These are phyloP conservation scores for Pseudocercospora musae DNA, from an alignment of 2,329 filamentous ascomycete species.

Conservation along the genomic window DNA sequence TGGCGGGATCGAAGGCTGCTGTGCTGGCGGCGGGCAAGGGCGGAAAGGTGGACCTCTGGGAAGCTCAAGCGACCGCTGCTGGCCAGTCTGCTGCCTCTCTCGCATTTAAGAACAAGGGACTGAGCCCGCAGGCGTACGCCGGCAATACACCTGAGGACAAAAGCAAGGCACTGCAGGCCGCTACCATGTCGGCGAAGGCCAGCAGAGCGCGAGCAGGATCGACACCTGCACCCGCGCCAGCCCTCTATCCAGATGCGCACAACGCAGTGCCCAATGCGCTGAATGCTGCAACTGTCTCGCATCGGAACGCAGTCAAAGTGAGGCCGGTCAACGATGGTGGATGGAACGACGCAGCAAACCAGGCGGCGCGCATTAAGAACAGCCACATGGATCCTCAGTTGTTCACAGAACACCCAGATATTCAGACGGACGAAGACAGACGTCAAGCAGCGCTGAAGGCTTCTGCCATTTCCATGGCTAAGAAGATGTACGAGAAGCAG, in stretches of 20 bases:
- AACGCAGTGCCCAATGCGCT: slow-evolving; percentile 67
- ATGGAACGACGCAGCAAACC: slow-evolving; percentile 50
- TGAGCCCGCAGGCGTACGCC: slow-evolving; percentile 46
- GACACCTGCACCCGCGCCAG: slow-evolving; percentile 45
- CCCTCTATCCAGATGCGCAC: slow-evolving; percentile 53
- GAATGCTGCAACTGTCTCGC: slow-evolving; percentile 68
- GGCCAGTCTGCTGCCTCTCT: slow-evolving; percentile 69
- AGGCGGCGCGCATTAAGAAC: slow-evolving; percentile 62
- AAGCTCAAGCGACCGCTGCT: slow-evolving; percentile 47
- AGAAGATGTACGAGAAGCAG: slow-evolving; percentile 73
- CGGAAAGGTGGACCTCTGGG: slow-evolving; percentile 52
- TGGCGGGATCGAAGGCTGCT: slow-evolving; percentile 71
- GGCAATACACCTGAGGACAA: slow-evolving; percentile 51
- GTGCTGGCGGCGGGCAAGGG: slow-evolving; percentile 59
- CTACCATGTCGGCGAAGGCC: slow-evolving; percentile 69
- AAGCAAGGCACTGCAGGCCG: slow-evolving; percentile 68
- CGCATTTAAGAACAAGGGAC: slow-evolving; percentile 57
- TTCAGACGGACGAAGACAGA: slow-evolving; percentile 69
- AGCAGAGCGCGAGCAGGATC: slow-evolving; percentile 64
- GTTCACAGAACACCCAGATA: slow-evolving; percentile 71
- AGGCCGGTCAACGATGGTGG: slow-evolving; percentile 28
- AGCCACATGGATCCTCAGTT: slow-evolving; percentile 69
- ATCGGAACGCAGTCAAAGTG: slow-evolving; percentile 45
- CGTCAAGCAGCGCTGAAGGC: slow-evolving; percentile 71
- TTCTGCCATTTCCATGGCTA: slow-evolving; percentile 85